phyloP scores from a whole-genome alignment of 2,329 filamentous ascomycete species.

The Cercospora brassicicola region DNA sequence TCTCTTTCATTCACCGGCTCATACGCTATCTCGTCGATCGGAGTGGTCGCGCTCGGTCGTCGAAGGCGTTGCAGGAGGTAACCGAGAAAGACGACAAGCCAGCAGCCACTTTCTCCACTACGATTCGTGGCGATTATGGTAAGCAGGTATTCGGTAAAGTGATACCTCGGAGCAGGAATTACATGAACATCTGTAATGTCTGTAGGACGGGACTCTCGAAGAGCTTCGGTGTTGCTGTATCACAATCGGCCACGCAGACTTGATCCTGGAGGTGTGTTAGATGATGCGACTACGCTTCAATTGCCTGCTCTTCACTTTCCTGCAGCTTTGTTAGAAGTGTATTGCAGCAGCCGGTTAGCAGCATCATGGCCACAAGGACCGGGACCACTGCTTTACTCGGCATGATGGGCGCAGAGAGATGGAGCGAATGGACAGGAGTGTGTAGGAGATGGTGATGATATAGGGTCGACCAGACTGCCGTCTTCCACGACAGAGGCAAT shows the following conservation, averaged over 20 bases:
- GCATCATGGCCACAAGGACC: slow-evolving; percentile 91
- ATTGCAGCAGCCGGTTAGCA: slow-evolving; percentile 93
- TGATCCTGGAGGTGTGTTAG: slow-evolving; percentile 72
- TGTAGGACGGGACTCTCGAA: slow-evolving; percentile 97
- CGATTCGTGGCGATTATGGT: background rate
- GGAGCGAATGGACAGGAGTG: background rate
- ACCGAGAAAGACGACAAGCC: slow-evolving; percentile 78
- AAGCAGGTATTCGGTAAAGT: background rate
- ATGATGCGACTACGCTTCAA: background rate
- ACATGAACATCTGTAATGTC: slow-evolving; percentile 92
- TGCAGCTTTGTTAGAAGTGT: slow-evolving; percentile 80
- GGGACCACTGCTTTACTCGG: slow-evolving; percentile 67
- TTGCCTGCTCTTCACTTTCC: background rate
- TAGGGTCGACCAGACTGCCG: background rate
- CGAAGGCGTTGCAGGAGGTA: slow-evolving; percentile 58
- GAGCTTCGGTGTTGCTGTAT: slow-evolving; percentile 64
- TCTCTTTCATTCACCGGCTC: slow-evolving; percentile 33
- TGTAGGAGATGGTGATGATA: background rate
- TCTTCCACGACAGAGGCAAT: background rate
- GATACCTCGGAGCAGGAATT: background rate
- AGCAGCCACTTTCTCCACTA: slow-evolving; percentile 84
- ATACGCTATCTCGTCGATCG: slow-evolving; percentile 32
- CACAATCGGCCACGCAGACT: slow-evolving; percentile 92
- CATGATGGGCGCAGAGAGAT: slow-evolving; percentile 48
- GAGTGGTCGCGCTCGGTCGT: slow-evolving; percentile 25